Evolutionary conservation across 768 basidiomycete genomes (phyloP).

Genomic region (Amanita rimosa): DNA sequence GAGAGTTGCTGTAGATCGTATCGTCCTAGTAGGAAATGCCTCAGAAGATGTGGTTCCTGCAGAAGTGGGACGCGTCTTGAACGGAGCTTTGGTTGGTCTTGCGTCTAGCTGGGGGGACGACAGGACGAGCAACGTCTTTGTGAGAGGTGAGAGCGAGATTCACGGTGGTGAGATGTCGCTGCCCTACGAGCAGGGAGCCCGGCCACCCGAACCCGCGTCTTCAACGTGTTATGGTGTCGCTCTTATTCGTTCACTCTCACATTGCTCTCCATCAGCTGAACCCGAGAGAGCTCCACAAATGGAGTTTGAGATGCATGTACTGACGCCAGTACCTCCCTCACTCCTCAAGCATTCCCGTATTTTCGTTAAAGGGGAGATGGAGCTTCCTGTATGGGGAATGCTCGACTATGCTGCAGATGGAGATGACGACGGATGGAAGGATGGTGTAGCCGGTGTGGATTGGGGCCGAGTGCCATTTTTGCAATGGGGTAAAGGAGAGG

Average conservation of each 20-base stretch:
- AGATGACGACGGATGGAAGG: constrained; percentile 16
- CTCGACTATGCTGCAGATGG: constrained; percentile 36
- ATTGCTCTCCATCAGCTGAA: neutral
- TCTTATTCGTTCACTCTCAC: constrained; percentile 42
- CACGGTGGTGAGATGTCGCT: constrained; percentile 27
- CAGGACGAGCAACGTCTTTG: neutral
- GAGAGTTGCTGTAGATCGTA: constrained; percentile 40
- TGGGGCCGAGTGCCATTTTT: constrained; percentile 61
- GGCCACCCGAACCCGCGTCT: constrained; percentile 42
- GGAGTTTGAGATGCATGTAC: constrained; percentile 46
- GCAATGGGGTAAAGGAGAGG: constrained; percentile 63
- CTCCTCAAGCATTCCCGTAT: constrained; percentile 30
- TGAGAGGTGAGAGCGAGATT: constrained; percentile 10
- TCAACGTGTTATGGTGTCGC: constrained; percentile 71
- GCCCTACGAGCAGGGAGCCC: constrained; percentile 47
- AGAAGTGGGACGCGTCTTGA: constrained; percentile 64
- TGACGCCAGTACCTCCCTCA: constrained; percentile 60
- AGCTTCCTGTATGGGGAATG: constrained; percentile 82
- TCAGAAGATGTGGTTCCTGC: constrained; percentile 65
- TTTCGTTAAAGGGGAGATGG: constrained; percentile 80
- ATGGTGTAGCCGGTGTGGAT: constrained; percentile 35
- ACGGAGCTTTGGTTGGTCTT: constrained; percentile 73
- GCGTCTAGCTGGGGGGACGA: constrained; percentile 22
- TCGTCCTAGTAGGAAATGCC: constrained; percentile 65
- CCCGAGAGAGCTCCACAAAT: constrained; percentile 8